Evolutionary conservation across 2,329 filamentous ascomycete genomes (phyloP), one percentile per base, ranked within the genome.

Genomic region (Aspergillus tubingensis): DNA sequence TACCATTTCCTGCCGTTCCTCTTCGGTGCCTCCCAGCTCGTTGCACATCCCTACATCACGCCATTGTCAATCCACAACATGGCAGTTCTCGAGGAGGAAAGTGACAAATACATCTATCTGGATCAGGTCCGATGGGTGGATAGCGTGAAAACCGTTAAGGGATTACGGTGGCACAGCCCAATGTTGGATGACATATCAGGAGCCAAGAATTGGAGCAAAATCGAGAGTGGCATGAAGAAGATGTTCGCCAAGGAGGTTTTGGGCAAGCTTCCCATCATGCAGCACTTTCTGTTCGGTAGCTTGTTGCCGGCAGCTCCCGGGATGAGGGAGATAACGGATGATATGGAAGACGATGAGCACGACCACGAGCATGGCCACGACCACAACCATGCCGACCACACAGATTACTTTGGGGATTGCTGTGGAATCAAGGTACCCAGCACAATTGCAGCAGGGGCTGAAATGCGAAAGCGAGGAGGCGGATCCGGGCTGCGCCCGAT

Each of bases 171-270:
- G 95, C 96, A 99, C 72, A 93, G 89, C 65, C 95, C 96, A 3
- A 98, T 99, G 96, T 86, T 99, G 17, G 95, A 99, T 73, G 95
- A 99, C 74, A 99, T 99, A 65, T 95, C 91, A 3, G 88, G 91
- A 1, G 90, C 94, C 15, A 93, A 91, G 74, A 91, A 84, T 41
- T 99, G 95, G 95, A 80, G 78, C 65, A 99, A 99, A 81, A 90
- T 99, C 53, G 93, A 98, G 75, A 89, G 84, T 25, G 95, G 95
- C 6, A 98, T 99, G 96, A 86, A 91, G 62, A 91, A 92, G 67
- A 99, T 99, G 96, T 98, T 98, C 72, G 84, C 94, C 54, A 91
- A 89, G 43, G 95, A 99, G 77, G 94, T 99, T 0, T 77, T 99
- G 54, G 88, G 90, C 32, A 99, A 99, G 77, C 76, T 99, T 58